Base-by-base conservation (phyloP, 768 basidiomycete species). In the Mycena amicta region DNA sequence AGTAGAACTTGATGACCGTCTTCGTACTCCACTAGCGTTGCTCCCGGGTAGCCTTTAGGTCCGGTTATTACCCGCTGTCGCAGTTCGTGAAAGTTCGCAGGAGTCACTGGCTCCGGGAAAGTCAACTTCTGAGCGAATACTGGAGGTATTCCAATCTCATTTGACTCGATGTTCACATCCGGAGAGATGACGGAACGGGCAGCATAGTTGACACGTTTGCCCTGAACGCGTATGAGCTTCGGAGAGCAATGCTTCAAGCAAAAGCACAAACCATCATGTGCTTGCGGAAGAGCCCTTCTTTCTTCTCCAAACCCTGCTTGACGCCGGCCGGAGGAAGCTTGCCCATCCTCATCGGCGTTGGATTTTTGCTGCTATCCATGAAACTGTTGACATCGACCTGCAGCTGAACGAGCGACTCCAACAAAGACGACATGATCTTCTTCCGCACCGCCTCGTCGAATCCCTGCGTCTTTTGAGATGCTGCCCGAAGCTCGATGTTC, bases 151-250 rank as follows among this genome's bases (percentile, higher is more conserved):
- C 97, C 97, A 55, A 99, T 99, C 74, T 99, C 97, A 71, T 93
- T 95, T 28, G 97, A 93, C 74, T 99, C 97, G 64, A 99, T 98
- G 74, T 98, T 98, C 67, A 98, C 92, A 70, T 99, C 97, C 12
- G 97, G 97, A 18, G 97, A 99, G 64, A 99, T 99, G 69, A 99
- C 97, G n/a, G 97, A 99, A 62, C 97, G 95, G 22, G 97, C 97
- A 40, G 97, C 95, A 71, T 96, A 97, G 73, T 99, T 98, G 60
- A 99, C 97, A 68, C 97, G 95, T 80, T 99, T 99, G 11, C 97
- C 97, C 95, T 98, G 56, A 16, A 45, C 15, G 22, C 15, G 43
- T 45, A 8, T 45, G 15, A 13, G 12, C 43, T 45, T 15, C 22
- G 22, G 43, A 45, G 12, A 45, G 22, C 8, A 23, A n/a, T 8